Base-by-base conservation (phyloP, 208 protist species). In the Acanthamoeba polyphaga region DNA sequence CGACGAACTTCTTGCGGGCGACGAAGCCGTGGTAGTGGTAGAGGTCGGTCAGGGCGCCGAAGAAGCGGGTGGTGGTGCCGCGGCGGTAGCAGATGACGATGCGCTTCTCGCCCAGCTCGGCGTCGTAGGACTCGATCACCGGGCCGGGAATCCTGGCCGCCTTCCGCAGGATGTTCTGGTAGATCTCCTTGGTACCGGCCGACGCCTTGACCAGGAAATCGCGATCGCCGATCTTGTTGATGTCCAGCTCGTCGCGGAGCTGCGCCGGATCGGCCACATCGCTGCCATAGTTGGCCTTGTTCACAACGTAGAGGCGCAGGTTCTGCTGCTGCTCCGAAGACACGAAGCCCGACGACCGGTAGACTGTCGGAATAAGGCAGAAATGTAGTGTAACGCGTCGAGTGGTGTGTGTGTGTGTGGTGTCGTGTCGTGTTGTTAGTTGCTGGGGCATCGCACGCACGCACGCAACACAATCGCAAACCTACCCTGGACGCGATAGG, bases 91-190 rank as follows among this genome's bases (percentile, higher is more conserved):
- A 90, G 76, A 85, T 95, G 13, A 85, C 76, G 34, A 95, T 53
- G 7, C 92, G 70, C 51, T 43, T 78, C 24, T 64, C 92, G 43
- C 93, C 55, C 3, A 22, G 8, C 27, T 72, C 80, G 15, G 27
- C 49, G 17, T n/a, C 92, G 34, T 70, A 89, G 43, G 49, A 38
- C 80, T 95, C 74, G 46, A 93, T 93, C 27, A 93, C 89, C 84
- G 92, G 80, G 34, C 93, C 97, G 32, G 92, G 68, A 32, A 74
- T 82, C 24, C n/a, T 17, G 34, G 95, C 92, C 51, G 97, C 97
- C 74, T 98, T 97, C 27, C 85, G 70, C 66, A 99, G 95, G 80
- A 99, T 96, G 70, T 96, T 96, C 60, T 98, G 96, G 91, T 98
- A 98, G 13, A 97, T 94, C n/a, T 98, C 96, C 32, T 96, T 95